These are phyloP conservation scores for Endocalyx cinctus DNA, from an alignment of 2,329 filamentous ascomycete species.

Conservation along the genomic window DNA sequence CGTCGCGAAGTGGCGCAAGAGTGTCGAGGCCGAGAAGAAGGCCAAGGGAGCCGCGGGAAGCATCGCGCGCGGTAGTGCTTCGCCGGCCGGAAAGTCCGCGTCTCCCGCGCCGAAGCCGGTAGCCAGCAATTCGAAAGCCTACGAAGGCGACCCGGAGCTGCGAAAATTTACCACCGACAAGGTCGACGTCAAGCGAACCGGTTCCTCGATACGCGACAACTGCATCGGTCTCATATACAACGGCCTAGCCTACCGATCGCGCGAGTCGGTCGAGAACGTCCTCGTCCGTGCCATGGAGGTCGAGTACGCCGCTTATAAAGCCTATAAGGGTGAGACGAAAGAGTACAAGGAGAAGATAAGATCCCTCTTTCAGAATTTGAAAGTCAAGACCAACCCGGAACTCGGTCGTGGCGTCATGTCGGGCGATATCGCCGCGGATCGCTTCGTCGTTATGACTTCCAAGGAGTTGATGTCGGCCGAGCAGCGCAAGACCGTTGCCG, in stretches of 20 bases:
- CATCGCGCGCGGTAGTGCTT: constrained; percentile 47
- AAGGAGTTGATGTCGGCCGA: constrained; percentile 89
- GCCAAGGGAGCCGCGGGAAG: constrained; percentile 32
- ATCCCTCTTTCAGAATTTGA: constrained; percentile 90
- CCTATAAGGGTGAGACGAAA: constrained; percentile 64
- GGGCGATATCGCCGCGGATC: constrained; percentile 65
- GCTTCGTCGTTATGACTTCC: constrained; percentile 81
- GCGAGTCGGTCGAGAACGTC: constrained; percentile 66
- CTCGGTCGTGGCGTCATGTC: constrained; percentile 72
- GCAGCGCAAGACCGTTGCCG: constrained; percentile 69
- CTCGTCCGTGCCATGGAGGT: constrained; percentile 75
- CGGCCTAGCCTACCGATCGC: constrained; percentile 68
- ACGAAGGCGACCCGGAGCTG: constrained; percentile 67
- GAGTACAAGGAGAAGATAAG: constrained; percentile 86
- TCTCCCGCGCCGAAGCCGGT: constrained; percentile 42
- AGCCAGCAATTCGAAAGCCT: constrained; percentile 44
- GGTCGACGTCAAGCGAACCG: constrained; percentile 72
- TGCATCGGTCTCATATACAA: constrained; percentile 93
- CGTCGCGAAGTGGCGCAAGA: constrained; percentile 81
- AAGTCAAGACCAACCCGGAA: constrained; percentile 79
- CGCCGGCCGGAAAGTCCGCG: constrained; percentile 40
- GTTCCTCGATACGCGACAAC: constrained; percentile 69
- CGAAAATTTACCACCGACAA: constrained; percentile 78
- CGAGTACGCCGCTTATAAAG: constrained; percentile 69
- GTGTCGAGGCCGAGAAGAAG: constrained; percentile 63